Conservation (phyloP, 345 rosid species). For the Trapa incisa region DNA sequence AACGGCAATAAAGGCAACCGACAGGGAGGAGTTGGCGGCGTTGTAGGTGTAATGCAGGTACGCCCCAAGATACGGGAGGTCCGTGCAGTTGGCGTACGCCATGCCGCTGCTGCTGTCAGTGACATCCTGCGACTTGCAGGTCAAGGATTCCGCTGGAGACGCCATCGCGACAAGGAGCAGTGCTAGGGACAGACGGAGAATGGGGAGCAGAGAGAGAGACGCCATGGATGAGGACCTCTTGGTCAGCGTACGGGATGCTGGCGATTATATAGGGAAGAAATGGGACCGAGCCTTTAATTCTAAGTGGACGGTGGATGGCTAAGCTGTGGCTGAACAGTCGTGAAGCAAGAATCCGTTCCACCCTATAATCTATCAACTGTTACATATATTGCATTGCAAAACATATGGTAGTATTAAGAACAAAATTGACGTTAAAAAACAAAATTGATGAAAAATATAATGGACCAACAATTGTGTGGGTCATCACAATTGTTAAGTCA, state of each 20-base stretch:
- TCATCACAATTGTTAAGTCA: no score
- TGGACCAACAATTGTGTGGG: no score
- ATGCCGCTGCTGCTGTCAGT: constrained; percentile 9
- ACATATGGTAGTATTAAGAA: no score
- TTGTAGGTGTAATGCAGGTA: constrained; percentile 63
- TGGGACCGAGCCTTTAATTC: not conserved
- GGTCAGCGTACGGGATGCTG: not conserved
- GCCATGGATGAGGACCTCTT: not conserved
- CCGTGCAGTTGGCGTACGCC: constrained; percentile 27
- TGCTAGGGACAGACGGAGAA: not conserved
- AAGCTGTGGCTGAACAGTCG: no score
- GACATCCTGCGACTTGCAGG: constrained; percentile 40
- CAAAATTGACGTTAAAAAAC: no score
- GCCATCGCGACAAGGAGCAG: constrained; percentile 8
- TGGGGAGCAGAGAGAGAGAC: not conserved
- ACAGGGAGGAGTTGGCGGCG: constrained; percentile 53
- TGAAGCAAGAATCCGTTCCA: no score
- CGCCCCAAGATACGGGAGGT: constrained; percentile 34
- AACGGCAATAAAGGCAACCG: constrained; percentile 57
- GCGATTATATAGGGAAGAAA: not conserved
- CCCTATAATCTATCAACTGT: no score
- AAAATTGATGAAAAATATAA: no score
- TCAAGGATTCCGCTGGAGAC: constrained; percentile 34
- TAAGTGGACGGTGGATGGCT: no score
- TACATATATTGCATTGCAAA: no score